Percentiles rank a stretch among this genome's conserved stretches.
phyloP scores from a whole-genome alignment of 2,329 filamentous ascomycete genomes.

The Pyrenophora graminea region DNA sequence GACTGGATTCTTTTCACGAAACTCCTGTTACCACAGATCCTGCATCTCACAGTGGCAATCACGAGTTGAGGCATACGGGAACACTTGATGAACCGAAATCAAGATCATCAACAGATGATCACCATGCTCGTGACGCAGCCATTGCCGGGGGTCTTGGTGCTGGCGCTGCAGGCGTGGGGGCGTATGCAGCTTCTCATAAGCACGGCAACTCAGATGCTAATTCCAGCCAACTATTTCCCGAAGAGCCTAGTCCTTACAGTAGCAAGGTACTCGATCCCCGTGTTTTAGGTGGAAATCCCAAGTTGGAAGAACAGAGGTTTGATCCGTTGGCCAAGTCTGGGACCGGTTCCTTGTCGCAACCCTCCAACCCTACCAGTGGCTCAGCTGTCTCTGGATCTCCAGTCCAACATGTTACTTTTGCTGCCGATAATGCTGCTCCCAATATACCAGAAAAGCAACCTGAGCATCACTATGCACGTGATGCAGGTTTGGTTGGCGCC shows the following conservation, averaged over 20 bases:
- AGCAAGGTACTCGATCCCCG: constrained; percentile 36
- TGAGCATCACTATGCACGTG: constrained; percentile 33
- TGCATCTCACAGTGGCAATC: constrained; percentile 9
- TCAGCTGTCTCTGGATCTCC: constrained; percentile 16
- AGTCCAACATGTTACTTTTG: constrained; percentile 3
- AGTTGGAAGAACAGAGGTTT: constrained; percentile 25
- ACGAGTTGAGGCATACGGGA: constrained; percentile 32
- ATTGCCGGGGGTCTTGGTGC: constrained; percentile 32
- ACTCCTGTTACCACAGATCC: neutral
- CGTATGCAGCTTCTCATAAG: constrained; percentile 21
- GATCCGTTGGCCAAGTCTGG: constrained; percentile 21
- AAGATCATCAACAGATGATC: constrained; percentile 26
- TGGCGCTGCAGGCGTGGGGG: constrained; percentile 29
- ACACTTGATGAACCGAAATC: constrained; percentile 25
- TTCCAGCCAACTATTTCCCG: constrained; percentile 17
- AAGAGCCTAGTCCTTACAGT: constrained; percentile 32
- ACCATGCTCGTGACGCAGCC: constrained; percentile 33
- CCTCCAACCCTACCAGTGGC: constrained; percentile 2
- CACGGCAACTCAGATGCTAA: constrained; percentile 17
- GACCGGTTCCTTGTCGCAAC: no score
- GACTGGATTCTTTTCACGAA: neutral
- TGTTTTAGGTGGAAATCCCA: constrained; percentile 22
- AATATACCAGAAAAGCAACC: constrained; percentile 3
- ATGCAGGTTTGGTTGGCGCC: constrained; percentile 25
- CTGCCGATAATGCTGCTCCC: constrained; percentile 14